Conservation (phyloP, 140 eudicot species). For the Senecio squalidus region DNA sequence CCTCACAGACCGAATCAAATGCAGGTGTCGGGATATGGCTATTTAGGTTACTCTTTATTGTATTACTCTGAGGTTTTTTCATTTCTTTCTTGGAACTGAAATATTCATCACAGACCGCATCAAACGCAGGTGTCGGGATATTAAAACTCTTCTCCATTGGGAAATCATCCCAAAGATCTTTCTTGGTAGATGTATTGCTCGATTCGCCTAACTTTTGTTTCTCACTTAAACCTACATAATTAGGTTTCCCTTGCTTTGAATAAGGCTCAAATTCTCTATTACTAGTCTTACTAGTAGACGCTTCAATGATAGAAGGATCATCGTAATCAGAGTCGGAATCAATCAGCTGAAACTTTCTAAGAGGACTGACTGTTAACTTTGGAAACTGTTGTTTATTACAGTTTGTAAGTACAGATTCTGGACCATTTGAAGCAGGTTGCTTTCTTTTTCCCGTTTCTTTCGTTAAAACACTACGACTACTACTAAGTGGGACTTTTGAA, state of each 20-base stretch:
- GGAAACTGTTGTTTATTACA: not conserved
- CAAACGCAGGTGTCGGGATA: constrained; percentile 79
- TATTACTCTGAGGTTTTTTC: constrained; percentile 13
- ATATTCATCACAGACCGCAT: constrained; percentile 70
- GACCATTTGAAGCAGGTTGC: constrained; percentile 29
- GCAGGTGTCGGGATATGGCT: not conserved
- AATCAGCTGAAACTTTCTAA: constrained; percentile 75
- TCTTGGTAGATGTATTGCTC: constrained; percentile 14
- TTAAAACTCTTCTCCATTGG: constrained; percentile 28
- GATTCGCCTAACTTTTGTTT: constrained; percentile 16
- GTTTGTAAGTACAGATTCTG: constrained; percentile 15
- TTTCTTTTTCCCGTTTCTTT: constrained; percentile 39
- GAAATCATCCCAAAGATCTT: constrained; percentile 72
- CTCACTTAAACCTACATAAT: constrained; percentile 3
- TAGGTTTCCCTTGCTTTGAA: constrained; percentile 9
- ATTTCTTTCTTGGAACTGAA: constrained; percentile 40
- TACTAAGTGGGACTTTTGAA: constrained; percentile 60
- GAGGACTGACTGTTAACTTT: constrained; percentile 26
- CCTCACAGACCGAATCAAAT: not conserved
- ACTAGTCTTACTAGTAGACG: not conserved
- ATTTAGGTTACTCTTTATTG: not conserved
- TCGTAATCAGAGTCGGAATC: constrained; percentile 94
- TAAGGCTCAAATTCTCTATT: constrained; percentile 19
- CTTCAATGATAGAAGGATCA: constrained; percentile 27
- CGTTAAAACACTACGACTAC: constrained; percentile 37